phyloP scores from a whole-genome alignment of 495 filamentous ascomycete genomes.

The Geopyxis carbonaria region DNA sequence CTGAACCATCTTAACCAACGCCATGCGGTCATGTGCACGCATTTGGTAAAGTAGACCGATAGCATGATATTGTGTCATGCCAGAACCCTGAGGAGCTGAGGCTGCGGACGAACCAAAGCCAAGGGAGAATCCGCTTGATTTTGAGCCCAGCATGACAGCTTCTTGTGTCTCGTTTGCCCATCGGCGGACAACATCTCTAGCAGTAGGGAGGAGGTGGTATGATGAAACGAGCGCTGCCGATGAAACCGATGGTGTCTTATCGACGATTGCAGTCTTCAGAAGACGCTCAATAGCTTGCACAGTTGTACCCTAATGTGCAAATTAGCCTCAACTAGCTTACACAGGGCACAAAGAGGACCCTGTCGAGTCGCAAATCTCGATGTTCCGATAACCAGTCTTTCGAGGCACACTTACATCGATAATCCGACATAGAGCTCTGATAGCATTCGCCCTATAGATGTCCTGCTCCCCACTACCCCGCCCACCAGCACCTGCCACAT shows the following conservation, averaged over 20 bases:
- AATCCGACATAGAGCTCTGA: slow-evolving; percentile 86
- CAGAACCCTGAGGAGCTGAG: slow-evolving; percentile 29
- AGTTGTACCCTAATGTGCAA: slow-evolving; percentile 53
- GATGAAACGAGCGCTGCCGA: slow-evolving; percentile 94
- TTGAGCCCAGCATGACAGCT: slow-evolving; percentile 77
- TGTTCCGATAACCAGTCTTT: background rate
- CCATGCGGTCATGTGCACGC: slow-evolving; percentile 94
- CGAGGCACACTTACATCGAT: slow-evolving; percentile 59
- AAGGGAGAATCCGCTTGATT: slow-evolving; percentile 70
- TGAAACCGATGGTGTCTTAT: slow-evolving; percentile 95
- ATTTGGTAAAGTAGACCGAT: slow-evolving; percentile 97
- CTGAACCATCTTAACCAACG: slow-evolving; percentile 99
- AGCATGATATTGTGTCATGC: slow-evolving; percentile 96
- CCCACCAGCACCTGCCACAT: slow-evolving; percentile 38
- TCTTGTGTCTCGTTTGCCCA: slow-evolving; percentile 99
- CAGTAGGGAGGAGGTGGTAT: slow-evolving; percentile 93
- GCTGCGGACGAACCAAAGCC: slow-evolving; percentile 56
- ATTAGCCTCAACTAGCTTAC: background rate
- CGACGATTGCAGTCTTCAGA: slow-evolving; percentile 98
- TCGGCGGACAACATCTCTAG: slow-evolving; percentile 82
- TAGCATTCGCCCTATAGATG: slow-evolving; percentile 91
- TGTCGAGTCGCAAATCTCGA: background rate
- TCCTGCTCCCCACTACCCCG: slow-evolving; percentile 78
- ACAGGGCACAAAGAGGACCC: background rate
- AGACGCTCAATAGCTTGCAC: slow-evolving; percentile 96